Base-by-base conservation (phyloP, 2,329 filamentous ascomycete genomes). In the Epichloe uncinata region DNA sequence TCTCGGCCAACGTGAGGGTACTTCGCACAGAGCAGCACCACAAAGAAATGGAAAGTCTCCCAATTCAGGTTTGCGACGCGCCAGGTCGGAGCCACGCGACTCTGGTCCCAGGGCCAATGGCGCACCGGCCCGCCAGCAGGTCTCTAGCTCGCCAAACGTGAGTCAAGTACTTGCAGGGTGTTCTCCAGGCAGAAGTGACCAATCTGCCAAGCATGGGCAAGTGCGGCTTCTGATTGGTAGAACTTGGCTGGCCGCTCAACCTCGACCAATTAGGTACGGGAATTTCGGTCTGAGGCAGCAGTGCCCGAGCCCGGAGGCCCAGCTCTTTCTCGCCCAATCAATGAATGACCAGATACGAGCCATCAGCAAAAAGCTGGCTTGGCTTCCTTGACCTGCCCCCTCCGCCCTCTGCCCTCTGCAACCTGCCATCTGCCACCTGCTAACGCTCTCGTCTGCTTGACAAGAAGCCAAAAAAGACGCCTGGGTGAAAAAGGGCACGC, bases 241-340 rank as follows among this genome's bases (percentile, higher is more conserved):
- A 8, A 4, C 47, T 59, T 60, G 57, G 58, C 61, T 56, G 62
- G 55, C 58, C 49, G 15, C 12, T 36, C 5, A 11, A 15, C 3
- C 36, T 44, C 5, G 49, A 50, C 64, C 64, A 65, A 65, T 65
- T 52, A 58, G 57, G 54, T 47, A 35, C 51, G 47, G 47, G 56
- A 60, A 47, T 63, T 61, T 42, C 59, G 59, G 62, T 62, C 62
- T 65, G 63, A 66, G 63, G 64, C 63, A 66, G 59, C 63, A 65
- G 63, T 55, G 35, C 37, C 18, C 16, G 13, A 36, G 42, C 48
- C 43, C 42, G 22, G 9, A 48, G 47, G 47, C 30, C 41, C 41
- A 44, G 42, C 26, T 45, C 9, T 45, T 40, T 37, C 36, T 18
- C 26, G 34, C 22, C 37, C 22, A 42, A 40, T 45, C 22, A 42